Conservation (phyloP, 192 early-diverging fungal genomes). For the Backusella morwellensis region DNA sequence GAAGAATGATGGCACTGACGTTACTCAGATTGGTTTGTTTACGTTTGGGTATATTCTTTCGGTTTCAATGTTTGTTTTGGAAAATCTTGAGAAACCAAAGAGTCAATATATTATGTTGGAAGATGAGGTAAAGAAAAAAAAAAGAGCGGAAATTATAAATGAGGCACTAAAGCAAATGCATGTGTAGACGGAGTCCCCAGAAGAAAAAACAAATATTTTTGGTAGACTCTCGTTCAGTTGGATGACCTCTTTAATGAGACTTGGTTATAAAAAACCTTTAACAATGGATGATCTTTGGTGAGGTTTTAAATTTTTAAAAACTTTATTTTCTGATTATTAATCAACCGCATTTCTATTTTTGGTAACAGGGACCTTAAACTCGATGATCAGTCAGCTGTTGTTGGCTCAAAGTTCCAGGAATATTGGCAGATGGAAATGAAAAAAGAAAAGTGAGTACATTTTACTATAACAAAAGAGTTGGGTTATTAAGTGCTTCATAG, state of each 20-base stretch:
- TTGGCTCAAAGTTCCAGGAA: slow-evolving; percentile 61
- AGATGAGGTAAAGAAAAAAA: slow-evolving; percentile 24
- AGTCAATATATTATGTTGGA: slow-evolving; percentile 33
- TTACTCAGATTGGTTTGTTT: slow-evolving; percentile 22
- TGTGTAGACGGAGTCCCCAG: slow-evolving; percentile 55
- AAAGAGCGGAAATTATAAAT: neutral
- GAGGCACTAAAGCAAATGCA: neutral
- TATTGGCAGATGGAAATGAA: slow-evolving; percentile 71
- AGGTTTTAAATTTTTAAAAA: neutral
- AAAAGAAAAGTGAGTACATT: slow-evolving; percentile 41
- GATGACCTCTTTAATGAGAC: slow-evolving; percentile 85
- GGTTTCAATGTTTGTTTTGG: slow-evolving; percentile 40
- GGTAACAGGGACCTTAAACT: slow-evolving; percentile 49
- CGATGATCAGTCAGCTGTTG: slow-evolving; percentile 54
- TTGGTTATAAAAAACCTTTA: slow-evolving; percentile 75
- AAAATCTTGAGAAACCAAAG: slow-evolving; percentile 41
- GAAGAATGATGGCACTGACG: neutral
- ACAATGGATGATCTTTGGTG: slow-evolving; percentile 71
- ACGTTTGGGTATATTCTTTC: slow-evolving; percentile 34
- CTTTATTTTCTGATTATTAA: neutral
- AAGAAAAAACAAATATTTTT: slow-evolving; percentile 83
- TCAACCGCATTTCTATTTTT: neutral
- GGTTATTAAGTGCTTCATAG: slow-evolving; percentile 21
- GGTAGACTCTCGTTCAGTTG: slow-evolving; percentile 83
- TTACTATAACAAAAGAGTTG: neutral